phyloP scores from a whole-genome alignment of 2,329 filamentous ascomycete genomes.

The Aquanectria penicillioides region DNA sequence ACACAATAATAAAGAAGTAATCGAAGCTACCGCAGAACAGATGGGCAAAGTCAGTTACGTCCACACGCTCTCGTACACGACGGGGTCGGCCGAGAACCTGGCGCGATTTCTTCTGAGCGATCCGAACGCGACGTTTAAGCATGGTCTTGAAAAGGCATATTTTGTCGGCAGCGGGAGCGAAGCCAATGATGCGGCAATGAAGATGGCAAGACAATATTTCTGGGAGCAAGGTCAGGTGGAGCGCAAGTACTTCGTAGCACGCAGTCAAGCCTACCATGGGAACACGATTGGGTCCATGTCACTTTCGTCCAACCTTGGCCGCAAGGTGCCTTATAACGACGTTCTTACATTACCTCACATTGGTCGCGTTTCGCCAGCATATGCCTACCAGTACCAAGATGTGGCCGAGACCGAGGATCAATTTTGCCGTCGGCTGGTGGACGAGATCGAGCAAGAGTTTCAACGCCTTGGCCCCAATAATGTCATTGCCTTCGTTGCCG shows the following conservation, averaged over 20 bases:
- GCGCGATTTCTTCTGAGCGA: constrained; percentile 25
- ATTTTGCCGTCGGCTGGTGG: constrained; percentile 1
- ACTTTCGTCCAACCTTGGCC: constrained; percentile 34
- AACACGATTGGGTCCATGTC: constrained; percentile 56
- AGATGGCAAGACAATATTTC: constrained; percentile 58
- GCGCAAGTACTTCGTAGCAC: constrained; percentile 45
- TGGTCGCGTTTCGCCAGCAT: constrained; percentile 15
- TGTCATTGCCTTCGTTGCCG: constrained; percentile 57
- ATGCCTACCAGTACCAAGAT: constrained; percentile 6
- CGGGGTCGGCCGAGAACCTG: constrained; percentile 29
- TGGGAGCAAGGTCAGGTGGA: constrained; percentile 47
- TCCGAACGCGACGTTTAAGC: no score
- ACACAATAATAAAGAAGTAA: constrained; percentile 24
- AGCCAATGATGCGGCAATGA: constrained; percentile 58
- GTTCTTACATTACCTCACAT: constrained; percentile 30
- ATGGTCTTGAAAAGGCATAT: constrained; percentile 33
- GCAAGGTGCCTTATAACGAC: constrained; percentile 18
- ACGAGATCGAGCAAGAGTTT: constrained; percentile 56
- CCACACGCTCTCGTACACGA: constrained; percentile 32
- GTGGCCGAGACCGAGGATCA: constrained; percentile 1
- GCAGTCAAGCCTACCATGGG: constrained; percentile 56
- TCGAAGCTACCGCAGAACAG: constrained; percentile 22
- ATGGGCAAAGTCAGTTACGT: constrained; percentile 26
- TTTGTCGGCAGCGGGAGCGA: constrained; percentile 40
- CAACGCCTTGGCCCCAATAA: constrained; percentile 51